These are phyloP conservation scores for Lonicera japonica DNA, from an alignment of 129 eudicot genomes.

Conservation along the genomic window DNA sequence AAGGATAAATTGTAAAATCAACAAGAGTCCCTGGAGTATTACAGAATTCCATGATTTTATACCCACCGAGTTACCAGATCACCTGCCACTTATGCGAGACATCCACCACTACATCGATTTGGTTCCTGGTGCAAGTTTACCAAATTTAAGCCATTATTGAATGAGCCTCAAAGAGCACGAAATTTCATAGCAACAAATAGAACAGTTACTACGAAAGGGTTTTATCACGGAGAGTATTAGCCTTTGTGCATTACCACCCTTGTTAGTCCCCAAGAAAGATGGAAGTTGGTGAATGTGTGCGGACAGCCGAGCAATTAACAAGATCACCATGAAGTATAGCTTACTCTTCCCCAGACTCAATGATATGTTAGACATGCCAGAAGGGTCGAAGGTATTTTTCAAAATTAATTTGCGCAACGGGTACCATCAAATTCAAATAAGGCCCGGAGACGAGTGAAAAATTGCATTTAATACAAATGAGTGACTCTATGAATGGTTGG, in stretches of 20 bases:
- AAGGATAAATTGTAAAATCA: no score
- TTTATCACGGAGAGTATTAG: no score
- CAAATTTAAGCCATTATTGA: no score
- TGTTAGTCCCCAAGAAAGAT: background rate
- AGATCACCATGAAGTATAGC: background rate
- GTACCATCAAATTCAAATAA: background rate
- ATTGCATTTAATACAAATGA: background rate
- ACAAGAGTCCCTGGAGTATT: no score
- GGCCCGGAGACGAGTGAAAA: background rate
- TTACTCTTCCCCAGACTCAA: background rate
- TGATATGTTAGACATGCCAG: background rate
- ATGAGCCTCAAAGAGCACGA: no score
- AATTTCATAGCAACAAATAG: no score
- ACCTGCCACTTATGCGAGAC: no score
- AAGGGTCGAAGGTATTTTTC: background rate
- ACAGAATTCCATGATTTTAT: no score
- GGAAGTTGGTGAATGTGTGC: background rate
- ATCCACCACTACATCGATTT: no score
- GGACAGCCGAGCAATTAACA: background rate
- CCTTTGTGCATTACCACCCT: background rate
- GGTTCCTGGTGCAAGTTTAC: no score
- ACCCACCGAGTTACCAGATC: no score
- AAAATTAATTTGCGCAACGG: background rate
- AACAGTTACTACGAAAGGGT: no score
- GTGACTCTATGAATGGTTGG: background rate